These are phyloP conservation scores for Candida frijolesensis DNA, from an alignment of 1,139 yeast genomes.

Conservation along the genomic window DNA sequence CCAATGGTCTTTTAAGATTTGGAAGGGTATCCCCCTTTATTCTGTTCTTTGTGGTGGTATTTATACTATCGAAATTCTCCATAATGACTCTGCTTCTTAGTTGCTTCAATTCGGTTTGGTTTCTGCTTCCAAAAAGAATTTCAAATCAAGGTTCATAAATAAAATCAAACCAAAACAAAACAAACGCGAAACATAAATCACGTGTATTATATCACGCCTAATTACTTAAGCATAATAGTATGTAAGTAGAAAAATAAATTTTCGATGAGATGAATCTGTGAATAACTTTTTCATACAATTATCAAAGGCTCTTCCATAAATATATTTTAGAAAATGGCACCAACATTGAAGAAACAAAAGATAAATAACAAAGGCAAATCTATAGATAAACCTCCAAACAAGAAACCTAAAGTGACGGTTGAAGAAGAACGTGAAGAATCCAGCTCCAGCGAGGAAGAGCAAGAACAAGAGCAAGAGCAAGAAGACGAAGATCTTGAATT, in stretches of 20 bases:
- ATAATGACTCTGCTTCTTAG: not conserved
- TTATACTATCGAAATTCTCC: not conserved
- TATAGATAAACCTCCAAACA: constrained; percentile 5
- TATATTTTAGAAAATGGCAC: constrained; percentile 6
- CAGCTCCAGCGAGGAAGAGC: constrained; percentile 5
- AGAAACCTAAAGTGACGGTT: constrained; percentile 7
- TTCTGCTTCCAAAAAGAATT: not conserved
- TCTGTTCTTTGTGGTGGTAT: not conserved
- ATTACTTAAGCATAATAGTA: not conserved
- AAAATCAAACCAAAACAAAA: constrained; percentile 4
- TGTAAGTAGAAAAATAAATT: not conserved
- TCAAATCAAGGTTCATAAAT: constrained; percentile 1
- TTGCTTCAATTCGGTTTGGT: not conserved
- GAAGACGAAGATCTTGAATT: constrained; percentile 15
- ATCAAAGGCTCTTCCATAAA: not conserved
- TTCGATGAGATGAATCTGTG: constrained; percentile 1
- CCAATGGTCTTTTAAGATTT: not conserved
- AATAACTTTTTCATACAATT: not conserved
- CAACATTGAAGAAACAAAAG: constrained; percentile 14
- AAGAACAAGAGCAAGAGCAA: no score
- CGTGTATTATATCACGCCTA: not conserved
- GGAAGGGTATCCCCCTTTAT: not conserved
- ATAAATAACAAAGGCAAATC: constrained; percentile 11
- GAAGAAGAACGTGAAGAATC: constrained; percentile 3
- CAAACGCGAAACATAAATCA: not conserved